Conservation (phyloP, 2,329 filamentous ascomycete species). For the Ceratocystis papillata region DNA sequence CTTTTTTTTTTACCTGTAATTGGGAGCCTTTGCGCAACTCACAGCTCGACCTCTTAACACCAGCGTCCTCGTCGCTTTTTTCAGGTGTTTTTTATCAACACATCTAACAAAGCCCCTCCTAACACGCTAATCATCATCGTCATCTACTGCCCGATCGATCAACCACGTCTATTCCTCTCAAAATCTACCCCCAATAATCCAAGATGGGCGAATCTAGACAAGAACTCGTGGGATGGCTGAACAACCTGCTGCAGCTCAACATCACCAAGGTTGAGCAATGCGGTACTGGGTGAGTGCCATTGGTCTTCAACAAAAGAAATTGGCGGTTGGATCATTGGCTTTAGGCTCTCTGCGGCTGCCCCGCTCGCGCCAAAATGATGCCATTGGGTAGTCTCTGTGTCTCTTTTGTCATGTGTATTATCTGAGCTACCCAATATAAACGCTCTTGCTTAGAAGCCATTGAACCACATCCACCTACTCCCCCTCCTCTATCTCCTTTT, state of each 20-base stretch:
- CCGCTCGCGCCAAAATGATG: neutral
- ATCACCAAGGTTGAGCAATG: constrained; percentile 98
- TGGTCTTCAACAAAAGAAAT: neutral
- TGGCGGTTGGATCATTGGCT: neutral
- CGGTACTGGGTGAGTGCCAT: constrained; percentile 70
- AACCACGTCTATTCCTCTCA: constrained; percentile 17
- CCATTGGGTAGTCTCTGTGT: neutral
- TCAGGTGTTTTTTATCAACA: constrained; percentile 10
- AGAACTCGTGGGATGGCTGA: constrained; percentile 91
- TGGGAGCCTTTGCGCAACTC: constrained; percentile 6
- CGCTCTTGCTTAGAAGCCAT: neutral
- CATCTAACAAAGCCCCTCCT: constrained; percentile 20
- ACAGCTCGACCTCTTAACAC: constrained; percentile 18
- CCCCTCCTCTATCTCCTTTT: neutral
- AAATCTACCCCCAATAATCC: constrained; percentile 24
- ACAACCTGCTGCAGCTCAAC: constrained; percentile 95
- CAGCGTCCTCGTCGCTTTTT: constrained; percentile 14
- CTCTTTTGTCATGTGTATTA: neutral
- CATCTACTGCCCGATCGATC: neutral
- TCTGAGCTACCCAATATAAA: neutral
- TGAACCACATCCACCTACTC: neutral
- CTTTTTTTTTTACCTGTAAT: neutral
- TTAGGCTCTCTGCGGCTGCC: neutral
- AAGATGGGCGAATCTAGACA: constrained; percentile 66
- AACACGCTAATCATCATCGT: constrained; percentile 18